A percentile compares a stretch with the other conserved stretches of the same genome.
phyloP scores from a whole-genome alignment of 2,329 filamentous ascomycete genomes.

The Fusarium sublunatum region DNA sequence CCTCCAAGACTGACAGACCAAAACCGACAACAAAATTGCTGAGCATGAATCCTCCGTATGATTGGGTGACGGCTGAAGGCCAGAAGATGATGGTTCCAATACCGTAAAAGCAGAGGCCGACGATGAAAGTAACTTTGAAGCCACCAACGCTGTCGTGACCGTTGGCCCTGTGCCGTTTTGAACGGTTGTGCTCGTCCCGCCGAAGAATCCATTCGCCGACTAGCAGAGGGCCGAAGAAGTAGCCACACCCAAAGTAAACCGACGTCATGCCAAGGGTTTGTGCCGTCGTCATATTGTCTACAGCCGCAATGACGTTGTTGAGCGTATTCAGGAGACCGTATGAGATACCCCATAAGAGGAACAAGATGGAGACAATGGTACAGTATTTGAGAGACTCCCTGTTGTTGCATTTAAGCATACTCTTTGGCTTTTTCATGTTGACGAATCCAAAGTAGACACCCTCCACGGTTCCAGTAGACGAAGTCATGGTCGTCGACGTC shows the following conservation, averaged over 20 bases:
- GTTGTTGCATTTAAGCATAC: constrained; percentile 73
- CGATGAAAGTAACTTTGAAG: constrained; percentile 84
- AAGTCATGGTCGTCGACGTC: constrained; percentile 51
- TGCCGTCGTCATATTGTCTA: constrained; percentile 69
- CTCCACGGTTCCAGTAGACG: constrained; percentile 50
- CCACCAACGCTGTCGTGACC: constrained; percentile 65
- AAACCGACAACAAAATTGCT: constrained; percentile 80
- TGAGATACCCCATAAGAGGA: constrained; percentile 90
- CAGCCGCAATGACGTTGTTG: constrained; percentile 74
- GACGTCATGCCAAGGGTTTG: constrained; percentile 76
- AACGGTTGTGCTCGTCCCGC: constrained; percentile 70
- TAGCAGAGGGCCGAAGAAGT: constrained; percentile 75
- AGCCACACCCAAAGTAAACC: constrained; percentile 77
- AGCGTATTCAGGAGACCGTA: constrained; percentile 88
- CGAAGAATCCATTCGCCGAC: constrained; percentile 78
- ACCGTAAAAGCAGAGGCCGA: constrained; percentile 79
- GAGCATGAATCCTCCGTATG: constrained; percentile 82
- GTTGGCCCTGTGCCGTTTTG: constrained; percentile 53
- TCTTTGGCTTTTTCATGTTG: constrained; percentile 75
- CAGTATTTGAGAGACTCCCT: constrained; percentile 77
- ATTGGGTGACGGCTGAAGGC: constrained; percentile 79
- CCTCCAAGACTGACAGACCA: constrained; percentile 81
- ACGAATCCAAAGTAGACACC: constrained; percentile 80
- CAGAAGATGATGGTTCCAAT: constrained; percentile 86
- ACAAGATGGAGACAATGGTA: constrained; percentile 80